A percentile compares a stretch with the other conserved stretches of the same genome.
Evolutionary conservation across 2,329 filamentous ascomycete species (phyloP).

Genomic region (Ophiostoma pallidulum): DNA sequence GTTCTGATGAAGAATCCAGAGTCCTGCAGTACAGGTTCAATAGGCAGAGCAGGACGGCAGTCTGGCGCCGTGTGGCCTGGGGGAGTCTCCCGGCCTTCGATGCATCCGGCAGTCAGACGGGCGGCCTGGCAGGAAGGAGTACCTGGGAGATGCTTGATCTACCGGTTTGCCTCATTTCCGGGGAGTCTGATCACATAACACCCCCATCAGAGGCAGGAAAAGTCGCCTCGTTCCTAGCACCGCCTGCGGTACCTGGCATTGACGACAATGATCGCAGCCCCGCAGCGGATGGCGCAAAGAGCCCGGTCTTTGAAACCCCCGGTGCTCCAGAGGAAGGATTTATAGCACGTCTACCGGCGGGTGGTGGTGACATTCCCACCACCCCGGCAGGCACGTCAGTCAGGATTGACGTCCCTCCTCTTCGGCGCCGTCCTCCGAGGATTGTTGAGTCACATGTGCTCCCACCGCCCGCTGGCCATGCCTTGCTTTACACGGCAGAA

Average conservation of each 20-base stretch:
- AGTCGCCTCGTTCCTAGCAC: conserved; percentile 21
- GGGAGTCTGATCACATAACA: conserved; percentile 66
- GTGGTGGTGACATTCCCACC: conserved; percentile 34
- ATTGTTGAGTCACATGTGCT: conserved; percentile 61
- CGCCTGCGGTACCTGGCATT: neutral
- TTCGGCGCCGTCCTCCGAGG: conserved; percentile 38
- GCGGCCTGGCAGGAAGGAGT: conserved; percentile 59
- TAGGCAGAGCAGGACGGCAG: conserved; percentile 68
- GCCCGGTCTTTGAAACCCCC: conserved; percentile 19
- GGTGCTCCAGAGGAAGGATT: conserved; percentile 32
- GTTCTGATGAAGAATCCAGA: conserved; percentile 56
- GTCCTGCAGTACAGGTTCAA: conserved; percentile 67
- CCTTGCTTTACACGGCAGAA: conserved; percentile 69
- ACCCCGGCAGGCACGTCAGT: conserved; percentile 34
- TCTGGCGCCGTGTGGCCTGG: conserved; percentile 73
- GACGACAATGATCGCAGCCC: neutral
- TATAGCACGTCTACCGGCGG: neutral
- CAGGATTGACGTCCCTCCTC: conserved; percentile 34
- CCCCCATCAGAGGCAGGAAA: conserved; percentile 25
- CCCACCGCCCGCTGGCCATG: conserved; percentile 70
- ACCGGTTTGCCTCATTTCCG: conserved; percentile 71
- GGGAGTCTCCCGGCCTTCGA: conserved; percentile 57
- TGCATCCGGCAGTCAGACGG: conserved; percentile 36
- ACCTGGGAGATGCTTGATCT: conserved; percentile 64
- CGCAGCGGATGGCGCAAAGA: neutral